Evolutionary conservation across 139 green algal species (phyloP), one percentile per base, ranked within the genome.

Genomic region (Coelastrella sp.): DNA sequence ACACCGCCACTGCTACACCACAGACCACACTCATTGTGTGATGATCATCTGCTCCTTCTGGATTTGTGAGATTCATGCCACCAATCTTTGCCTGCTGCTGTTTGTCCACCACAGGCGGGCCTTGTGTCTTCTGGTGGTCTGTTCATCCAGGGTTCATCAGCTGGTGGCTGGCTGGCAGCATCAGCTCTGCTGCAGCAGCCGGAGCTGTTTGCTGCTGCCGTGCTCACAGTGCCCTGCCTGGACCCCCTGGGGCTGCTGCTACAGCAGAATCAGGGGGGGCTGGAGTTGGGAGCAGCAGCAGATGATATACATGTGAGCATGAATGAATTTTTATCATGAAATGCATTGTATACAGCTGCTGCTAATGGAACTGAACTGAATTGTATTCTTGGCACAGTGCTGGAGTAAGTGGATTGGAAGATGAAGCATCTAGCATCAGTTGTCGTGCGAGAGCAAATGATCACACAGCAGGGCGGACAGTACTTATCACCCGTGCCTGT

Each of bases 141-240:
- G 27, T 19, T 49, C 11, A 12, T 91, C 19, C 49, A 60, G 7
- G 87, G 65, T 11, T 56, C 63, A 5, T 82, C 63, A 35, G 87
- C 87, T 10, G 87, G 87, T 19, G 87, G 78, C 65, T 86, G 87
- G 78, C 78, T 91, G 19, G 87, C 70, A 58, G 78, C 63, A 14
- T 78, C 76, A 22, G 65, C 78, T 20, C 22, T 82, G 22, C 35
- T 86, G 49, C 78, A 73, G 78, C 20, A 61, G 63, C 65, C 65
- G 3, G 4, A 56, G 0, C 27, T 85, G 61, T 78, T 86, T 73
- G 78, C 65, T 61, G 78, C 87, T 58, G 63, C 56, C 0, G 87
- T 87, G 87, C 87, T 91, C 65, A 91, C 87, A 6, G 87, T 91
- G 63, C 87, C 87, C 1, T 91, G 87, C 65, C 66, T 86, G 11